Percentiles rank a stretch among this genome's conserved stretches.
Evolutionary conservation across 2,329 filamentous ascomycete genomes (phyloP).

Genomic region (Neofusicoccum ribis): DNA sequence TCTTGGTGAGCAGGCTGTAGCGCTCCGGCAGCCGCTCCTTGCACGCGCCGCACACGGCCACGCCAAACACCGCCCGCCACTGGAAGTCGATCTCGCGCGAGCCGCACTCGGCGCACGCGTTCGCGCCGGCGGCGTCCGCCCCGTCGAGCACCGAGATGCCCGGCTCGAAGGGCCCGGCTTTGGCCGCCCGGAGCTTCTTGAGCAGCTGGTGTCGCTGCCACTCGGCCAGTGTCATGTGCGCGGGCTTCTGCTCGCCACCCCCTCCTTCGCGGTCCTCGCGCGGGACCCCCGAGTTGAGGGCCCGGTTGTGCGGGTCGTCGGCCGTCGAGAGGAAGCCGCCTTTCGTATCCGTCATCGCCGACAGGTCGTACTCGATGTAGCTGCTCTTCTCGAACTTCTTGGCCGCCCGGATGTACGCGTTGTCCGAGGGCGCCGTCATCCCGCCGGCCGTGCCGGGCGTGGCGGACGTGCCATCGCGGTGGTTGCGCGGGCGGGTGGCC

Average conservation of each 20-base stretch:
- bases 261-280: conserved; percentile 29
- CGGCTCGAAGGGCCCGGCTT: conserved; percentile 83
- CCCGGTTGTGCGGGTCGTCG: conserved; percentile 88
- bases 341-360: conserved; percentile 96
- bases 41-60: conserved; percentile 75
- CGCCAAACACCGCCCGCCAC: conserved; percentile 82
- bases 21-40: conserved; percentile 90
- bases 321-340: conserved; percentile 89
- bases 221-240: conserved; percentile 84
- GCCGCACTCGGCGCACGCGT: conserved; percentile 73
- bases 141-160: conserved; percentile 69
- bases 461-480: conserved; percentile 66
- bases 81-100: conserved; percentile 90
- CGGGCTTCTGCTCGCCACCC: conserved; percentile 68
- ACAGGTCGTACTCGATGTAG: conserved; percentile 97
- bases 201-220: conserved; percentile 86
- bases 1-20: conserved; percentile 94
- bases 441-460: conserved; percentile 32
- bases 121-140: conserved; percentile 34
- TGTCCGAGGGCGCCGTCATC: conserved; percentile 34
- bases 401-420: conserved; percentile 63
- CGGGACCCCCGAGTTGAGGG: conserved; percentile 56
- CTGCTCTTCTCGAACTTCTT: conserved; percentile 76
- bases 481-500: conserved; percentile 55
- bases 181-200: conserved; percentile 68